Percentiles rank a stretch among this genome's conserved stretches.
Conservation (phyloP, 2,329 filamentous ascomycete species). For the Fusarium chaquense region DNA sequence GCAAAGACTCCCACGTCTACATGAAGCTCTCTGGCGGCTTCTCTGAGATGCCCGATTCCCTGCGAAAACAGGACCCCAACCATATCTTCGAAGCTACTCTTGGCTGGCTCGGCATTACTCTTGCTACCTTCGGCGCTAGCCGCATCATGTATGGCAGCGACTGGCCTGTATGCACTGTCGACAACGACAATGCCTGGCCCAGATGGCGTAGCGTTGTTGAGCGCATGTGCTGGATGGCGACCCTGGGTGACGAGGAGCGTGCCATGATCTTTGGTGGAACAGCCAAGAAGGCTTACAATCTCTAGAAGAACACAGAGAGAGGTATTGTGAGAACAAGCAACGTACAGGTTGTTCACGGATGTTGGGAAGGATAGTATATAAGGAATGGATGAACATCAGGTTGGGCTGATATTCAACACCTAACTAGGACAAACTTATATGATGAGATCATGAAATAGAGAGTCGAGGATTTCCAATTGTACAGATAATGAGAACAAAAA, state of each 20-base stretch:
- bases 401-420: neutral
- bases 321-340: neutral
- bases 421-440: neutral
- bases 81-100: slow-evolving; percentile 72
- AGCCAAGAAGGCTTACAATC: slow-evolving; percentile 76
- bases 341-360: neutral
- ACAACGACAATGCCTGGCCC: slow-evolving; percentile 73
- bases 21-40: slow-evolving; percentile 94
- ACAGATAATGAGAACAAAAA: slow-evolving; percentile 20
- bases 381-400: neutral
- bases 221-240: slow-evolving; percentile 72
- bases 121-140: slow-evolving; percentile 76
- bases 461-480: slow-evolving; percentile 4
- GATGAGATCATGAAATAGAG: slow-evolving; percentile 8
- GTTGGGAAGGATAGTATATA: neutral
- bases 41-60: slow-evolving; percentile 75
- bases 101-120: slow-evolving; percentile 78
- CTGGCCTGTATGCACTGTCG: slow-evolving; percentile 89
- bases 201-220: slow-evolving; percentile 81
- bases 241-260: slow-evolving; percentile 70
- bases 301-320: slow-evolving; percentile 49
- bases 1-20: slow-evolving; percentile 74
- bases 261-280: slow-evolving; percentile 79
- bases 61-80: slow-evolving; percentile 62
- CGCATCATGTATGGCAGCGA: slow-evolving; percentile 92